Evolutionary conservation across 2,329 filamentous ascomycete genomes (phyloP).

Genomic region (Tolypocladium tropicale): DNA sequence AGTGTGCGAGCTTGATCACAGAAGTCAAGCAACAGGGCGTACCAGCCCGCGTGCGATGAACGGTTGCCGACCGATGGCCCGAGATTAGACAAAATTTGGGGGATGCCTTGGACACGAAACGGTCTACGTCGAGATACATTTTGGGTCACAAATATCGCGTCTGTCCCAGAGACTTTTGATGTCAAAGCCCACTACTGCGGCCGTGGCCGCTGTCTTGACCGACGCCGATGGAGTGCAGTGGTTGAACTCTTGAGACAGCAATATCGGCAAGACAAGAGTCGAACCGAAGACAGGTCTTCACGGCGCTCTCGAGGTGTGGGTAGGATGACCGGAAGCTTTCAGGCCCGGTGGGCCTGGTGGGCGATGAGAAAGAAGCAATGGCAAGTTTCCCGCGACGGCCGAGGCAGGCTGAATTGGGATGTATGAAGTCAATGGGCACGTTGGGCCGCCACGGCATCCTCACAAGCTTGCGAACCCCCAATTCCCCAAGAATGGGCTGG

Average conservation of each 20-base stretch:
- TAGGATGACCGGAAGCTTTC: neutral
- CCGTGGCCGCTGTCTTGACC: neutral
- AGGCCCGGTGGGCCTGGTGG: neutral
- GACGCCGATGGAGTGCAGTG: neutral
- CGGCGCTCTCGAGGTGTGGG: neutral
- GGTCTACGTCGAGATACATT: neutral
- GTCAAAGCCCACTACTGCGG: neutral
- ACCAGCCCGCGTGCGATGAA: neutral
- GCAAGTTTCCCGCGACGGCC: neutral
- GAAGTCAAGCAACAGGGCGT: neutral
- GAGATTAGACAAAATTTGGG: neutral
- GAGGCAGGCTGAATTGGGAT: too few species aligned
- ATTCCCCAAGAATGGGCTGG: neutral
- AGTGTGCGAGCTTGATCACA: neutral
- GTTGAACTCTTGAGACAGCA: neutral
- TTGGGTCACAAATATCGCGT: neutral
- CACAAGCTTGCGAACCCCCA: neutral
- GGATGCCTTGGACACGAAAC: neutral
- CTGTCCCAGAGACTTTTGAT: neutral
- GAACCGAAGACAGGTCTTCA: neutral
- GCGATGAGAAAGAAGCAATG: neutral
- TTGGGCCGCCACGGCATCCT: neutral
- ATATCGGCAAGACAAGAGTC: neutral
- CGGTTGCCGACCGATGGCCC: neutral
- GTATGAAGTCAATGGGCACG: neutral